A percentile compares a stretch with the other conserved stretches of the same genome.
Evolutionary conservation across 306 rosid genomes (phyloP).

Genomic region (peach (Prunus persica)): DNA sequence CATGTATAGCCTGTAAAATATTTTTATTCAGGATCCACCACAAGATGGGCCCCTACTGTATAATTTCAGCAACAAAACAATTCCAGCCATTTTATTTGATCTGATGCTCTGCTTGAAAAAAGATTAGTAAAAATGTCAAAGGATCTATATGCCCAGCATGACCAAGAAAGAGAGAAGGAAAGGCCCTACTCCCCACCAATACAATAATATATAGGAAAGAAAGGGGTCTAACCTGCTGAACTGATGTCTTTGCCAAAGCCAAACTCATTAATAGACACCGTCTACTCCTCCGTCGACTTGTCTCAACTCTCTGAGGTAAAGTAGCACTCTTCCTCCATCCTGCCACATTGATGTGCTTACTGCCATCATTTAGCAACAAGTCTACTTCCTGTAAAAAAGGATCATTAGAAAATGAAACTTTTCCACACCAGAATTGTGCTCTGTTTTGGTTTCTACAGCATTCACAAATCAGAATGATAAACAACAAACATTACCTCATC

Average conservation of each 20-base stretch:
- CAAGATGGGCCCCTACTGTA: conserved; percentile 1
- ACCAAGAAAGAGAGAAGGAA: conserved; percentile 20
- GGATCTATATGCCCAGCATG: background rate
- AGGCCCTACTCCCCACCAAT: background rate
- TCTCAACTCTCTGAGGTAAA: conserved; percentile 85
- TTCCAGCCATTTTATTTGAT: background rate
- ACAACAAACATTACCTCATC: conserved; percentile 63
- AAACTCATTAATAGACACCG: conserved; percentile 94
- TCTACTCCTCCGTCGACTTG: conserved; percentile 92
- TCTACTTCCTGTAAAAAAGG: conserved; percentile 81
- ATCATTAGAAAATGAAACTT: conserved; percentile 13
- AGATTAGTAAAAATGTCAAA: background rate
- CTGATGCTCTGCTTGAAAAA: background rate
- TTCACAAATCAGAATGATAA: conserved; percentile 21
- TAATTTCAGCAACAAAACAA: background rate
- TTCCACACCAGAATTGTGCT: conserved; percentile 11
- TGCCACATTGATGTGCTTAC: conserved; percentile 87
- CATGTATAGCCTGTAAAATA: conserved; percentile 9
- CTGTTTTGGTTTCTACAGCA: conserved; percentile 12
- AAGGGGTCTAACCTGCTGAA: conserved; percentile 59
- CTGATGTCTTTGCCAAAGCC: conserved; percentile 91
- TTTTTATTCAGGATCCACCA: conserved; percentile 20
- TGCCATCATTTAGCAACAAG: conserved; percentile 93
- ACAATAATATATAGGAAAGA: background rate
- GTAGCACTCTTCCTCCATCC: conserved; percentile 90